Base-by-base conservation (phyloP, 116 monocot species). In the Posidonia oceanica region DNA sequence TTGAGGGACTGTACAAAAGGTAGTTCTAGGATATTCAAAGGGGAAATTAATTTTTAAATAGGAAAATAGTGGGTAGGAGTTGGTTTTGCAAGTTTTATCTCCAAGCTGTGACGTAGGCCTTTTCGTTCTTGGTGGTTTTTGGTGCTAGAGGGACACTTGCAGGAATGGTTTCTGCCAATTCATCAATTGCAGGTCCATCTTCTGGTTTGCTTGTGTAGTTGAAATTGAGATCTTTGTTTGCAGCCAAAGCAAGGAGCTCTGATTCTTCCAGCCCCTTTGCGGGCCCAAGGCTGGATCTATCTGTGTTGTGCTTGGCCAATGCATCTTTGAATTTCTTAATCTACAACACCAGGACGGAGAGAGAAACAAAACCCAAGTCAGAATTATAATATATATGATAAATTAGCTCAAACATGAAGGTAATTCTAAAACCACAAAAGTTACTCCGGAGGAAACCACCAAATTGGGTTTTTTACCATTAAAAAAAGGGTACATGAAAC, bases 301-400 rank as follows among this genome's bases (percentile, higher is more conserved):
- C 88, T 39, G 91, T 81, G 52, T 29, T 74, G 72, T 95, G 91
- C 75, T 91, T 95, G 16, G 81, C 86, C 64, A 95, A 68, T 16
- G 91, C 91, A 77, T 91, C 91, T 65, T 72, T 95, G 36, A 95
- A 91, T 66, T 91, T 95, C 79, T 95, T 88, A 41, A 94, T 90
- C 94, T 94, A 85, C 54, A 78, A 77, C 16, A 22, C 12, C 0
- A 52, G n/a, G 51, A 8, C 0, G 42, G 42, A 5, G 8, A 42
- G 51, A 21, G 23, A 67, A 67, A 64, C 38, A 65, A 17, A 65
- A 41, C n/a, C 65, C 17, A 65, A 42, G 7, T 40, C 14, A 65
- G 39, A 65, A 65, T 2, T 21, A 23, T 14, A 2, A 13, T 14
- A 4, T 36, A 61, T 4, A 48, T 48, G 48, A 48, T 48, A 48